A percentile compares a stretch with the other conserved stretches of the same genome.
These are phyloP conservation scores for Peronosclerospora sorghi DNA, from an alignment of 352 stramenopile genomes.

Conservation along the genomic window DNA sequence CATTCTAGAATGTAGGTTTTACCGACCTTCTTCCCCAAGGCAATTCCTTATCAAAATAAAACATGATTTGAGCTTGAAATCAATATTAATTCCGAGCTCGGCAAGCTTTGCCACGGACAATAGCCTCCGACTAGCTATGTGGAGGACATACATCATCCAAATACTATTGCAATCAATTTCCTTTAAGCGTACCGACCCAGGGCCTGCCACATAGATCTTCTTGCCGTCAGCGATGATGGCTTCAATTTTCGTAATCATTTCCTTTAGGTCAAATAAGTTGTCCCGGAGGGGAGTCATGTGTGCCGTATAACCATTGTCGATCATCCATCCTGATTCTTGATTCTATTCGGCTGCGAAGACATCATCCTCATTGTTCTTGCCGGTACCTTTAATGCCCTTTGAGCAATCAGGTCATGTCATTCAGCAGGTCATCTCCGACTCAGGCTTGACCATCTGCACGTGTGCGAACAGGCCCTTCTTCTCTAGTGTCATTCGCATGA, in stretches of 20 bases:
- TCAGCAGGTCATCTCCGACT: too few species aligned
- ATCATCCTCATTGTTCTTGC: not conserved
- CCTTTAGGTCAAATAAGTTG: not conserved
- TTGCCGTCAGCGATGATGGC: not conserved
- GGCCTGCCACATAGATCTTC: not conserved
- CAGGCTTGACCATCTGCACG: too few species aligned
- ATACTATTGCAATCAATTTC: not conserved
- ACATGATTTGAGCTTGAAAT: not conserved
- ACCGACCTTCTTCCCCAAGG: too few species aligned
- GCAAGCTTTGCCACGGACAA: not conserved
- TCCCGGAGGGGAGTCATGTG: not conserved
- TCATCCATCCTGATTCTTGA: not conserved
- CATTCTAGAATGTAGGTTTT: constrained; percentile 7
- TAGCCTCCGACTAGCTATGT: not conserved
- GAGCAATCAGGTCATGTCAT: too few species aligned
- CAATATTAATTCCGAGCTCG: not conserved
- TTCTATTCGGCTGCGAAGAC: not conserved
- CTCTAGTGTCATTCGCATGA: too few species aligned
- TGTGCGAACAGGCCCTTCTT: too few species aligned
- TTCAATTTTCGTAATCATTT: not conserved
- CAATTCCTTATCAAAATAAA: not conserved
- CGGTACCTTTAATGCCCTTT: too few species aligned
- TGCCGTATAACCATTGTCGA: not conserved
- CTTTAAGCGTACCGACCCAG: not conserved
- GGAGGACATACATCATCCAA: not conserved